Conservation (phyloP, 768 basidiomycete genomes). For the Suillus alpinus region DNA sequence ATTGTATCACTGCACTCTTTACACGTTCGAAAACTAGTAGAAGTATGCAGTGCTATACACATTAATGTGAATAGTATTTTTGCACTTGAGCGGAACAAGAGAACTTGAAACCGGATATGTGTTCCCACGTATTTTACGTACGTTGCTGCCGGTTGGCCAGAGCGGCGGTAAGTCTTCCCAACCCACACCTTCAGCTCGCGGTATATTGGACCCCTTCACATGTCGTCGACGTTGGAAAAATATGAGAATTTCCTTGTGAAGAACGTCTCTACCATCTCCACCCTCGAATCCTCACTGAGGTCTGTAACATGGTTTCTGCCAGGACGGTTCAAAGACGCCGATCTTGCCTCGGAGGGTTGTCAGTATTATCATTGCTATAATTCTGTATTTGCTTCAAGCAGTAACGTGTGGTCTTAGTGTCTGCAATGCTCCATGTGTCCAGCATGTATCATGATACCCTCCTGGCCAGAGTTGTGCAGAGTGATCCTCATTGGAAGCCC, state of each 20-base stretch:
- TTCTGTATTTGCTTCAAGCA: constrained; percentile 18
- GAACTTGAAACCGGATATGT: background rate
- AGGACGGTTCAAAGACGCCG: constrained; percentile 95
- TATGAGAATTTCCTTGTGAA: constrained; percentile 84
- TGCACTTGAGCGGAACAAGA: background rate
- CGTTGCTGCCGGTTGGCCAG: background rate
- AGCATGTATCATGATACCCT: constrained; percentile 95
- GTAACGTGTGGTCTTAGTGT: constrained; percentile 51
- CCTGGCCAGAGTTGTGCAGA: constrained; percentile 63
- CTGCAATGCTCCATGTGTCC: constrained; percentile 80
- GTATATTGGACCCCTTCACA: constrained; percentile 20
- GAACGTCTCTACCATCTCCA: constrained; percentile 82
- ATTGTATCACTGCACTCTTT: background rate
- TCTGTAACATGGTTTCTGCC: constrained; percentile 95
- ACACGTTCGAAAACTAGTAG: background rate
- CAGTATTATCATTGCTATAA: constrained; percentile 38
- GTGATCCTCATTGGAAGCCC: constrained; percentile 67
- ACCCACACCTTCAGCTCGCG: background rate
- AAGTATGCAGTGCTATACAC: background rate
- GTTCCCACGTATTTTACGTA: too few relatives aligned
- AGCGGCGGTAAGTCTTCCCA: background rate
- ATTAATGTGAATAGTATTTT: background rate
- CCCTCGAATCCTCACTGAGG: constrained; percentile 84
- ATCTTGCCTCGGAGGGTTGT: constrained; percentile 93
- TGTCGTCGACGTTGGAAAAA: constrained; percentile 62